phyloP scores from a whole-genome alignment of 345 rosid genomes.

The Euphorbia pulcherrima region DNA sequence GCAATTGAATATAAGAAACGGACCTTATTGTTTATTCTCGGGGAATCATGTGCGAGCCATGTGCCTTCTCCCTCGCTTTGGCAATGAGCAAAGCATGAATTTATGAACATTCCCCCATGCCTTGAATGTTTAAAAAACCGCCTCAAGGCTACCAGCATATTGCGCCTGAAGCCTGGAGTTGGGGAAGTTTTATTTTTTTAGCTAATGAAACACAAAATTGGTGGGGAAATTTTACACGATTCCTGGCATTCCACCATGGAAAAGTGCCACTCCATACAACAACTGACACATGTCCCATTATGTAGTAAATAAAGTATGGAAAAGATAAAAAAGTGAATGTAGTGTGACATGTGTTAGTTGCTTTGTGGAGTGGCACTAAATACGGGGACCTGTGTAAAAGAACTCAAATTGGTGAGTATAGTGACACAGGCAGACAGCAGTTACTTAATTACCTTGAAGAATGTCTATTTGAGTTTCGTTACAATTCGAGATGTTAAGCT shows the following conservation, averaged over 20 bases:
- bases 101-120: constrained; percentile 75
- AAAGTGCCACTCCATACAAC: too few relatives aligned
- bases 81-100: constrained; percentile 95
- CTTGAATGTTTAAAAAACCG: constrained; percentile 40
- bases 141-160: constrained; percentile 56
- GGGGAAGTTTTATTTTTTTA: background rate
- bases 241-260: too few relatives aligned
- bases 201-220: background rate
- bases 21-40: constrained; percentile 67
- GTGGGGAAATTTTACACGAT: too few relatives aligned
- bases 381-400: too few relatives aligned
- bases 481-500: constrained; percentile 54
- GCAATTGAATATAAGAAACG: background rate
- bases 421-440: background rate
- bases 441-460: constrained; percentile 53
- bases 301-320: too few relatives aligned
- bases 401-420: background rate
- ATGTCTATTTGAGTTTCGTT: constrained; percentile 44
- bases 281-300: too few relatives aligned
- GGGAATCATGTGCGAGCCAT: constrained; percentile 80
- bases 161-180: constrained; percentile 59
- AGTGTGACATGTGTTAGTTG: too few relatives aligned
- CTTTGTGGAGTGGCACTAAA: too few relatives aligned
- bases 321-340: too few relatives aligned
- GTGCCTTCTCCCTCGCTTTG: constrained; percentile 83